Evolutionary conservation across 1,139 yeast species (phyloP), one percentile per base, ranked within the genome.

Genomic region (Geotrichum australiense): DNA sequence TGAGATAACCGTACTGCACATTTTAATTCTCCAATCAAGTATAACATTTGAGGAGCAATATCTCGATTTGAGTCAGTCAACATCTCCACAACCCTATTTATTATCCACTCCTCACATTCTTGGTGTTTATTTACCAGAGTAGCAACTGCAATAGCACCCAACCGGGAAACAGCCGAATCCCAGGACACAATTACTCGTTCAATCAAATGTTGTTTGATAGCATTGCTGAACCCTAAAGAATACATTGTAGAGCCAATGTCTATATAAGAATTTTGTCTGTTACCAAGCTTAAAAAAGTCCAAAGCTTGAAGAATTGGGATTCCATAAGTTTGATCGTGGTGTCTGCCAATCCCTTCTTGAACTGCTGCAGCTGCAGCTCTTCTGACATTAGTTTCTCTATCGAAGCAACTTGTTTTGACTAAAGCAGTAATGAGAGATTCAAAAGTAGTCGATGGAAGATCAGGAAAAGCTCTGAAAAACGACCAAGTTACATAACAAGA

Each of bases 281-380:
- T 62, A 3, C 77, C 76, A 18, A 73, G 51, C 11, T 62, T 57
- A 38, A 65, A 63, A 47, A 64, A 73, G 41, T 76, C 79, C 39
- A 86, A 69, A 1, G 68, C 49, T 46, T 83, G 86, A 32, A 86
- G 72, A 10, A 84, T 57, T 16, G 61, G 63, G 18, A 87, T 71
- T n/a, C 59, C 62, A 43, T 49, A 42, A 36, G 47, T 48, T 44
- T 41, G 32, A 25, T 52, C 53, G 4, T 84, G 84, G 55, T 78
- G 79, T 33, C 96, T 65, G 0, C 97, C 97, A 3, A 85, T 59
- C 7, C 83, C 70, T 54, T 89, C 97, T 57, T 89, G 96, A 3
- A 86, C 55, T 0, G 94, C 93, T 0, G 96, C 95, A 10, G 86
- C 69, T 0, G 89, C 81, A 24, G 96, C 91, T 45, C 94, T 68